phyloP scores from a whole-genome alignment of 1,139 yeast genomes.

The Candida albicans region DNA sequence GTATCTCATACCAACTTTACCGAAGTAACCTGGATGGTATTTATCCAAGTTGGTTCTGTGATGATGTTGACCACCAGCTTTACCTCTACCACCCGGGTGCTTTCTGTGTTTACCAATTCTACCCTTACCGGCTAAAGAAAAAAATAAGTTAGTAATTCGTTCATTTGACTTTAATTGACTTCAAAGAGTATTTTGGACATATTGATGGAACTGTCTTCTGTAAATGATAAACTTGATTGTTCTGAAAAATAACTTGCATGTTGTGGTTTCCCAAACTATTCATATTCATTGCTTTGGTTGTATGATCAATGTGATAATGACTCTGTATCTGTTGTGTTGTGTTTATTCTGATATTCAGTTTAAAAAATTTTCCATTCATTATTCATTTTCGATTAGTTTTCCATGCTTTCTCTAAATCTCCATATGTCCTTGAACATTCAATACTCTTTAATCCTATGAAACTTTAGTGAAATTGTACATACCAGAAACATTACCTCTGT shows the following conservation, averaged over 20 bases:
- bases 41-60: slow-evolving; percentile 99
- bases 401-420: no score
- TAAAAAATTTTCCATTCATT: no score
- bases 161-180: background rate
- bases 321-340: no score
- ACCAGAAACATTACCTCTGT: slow-evolving; percentile 99
- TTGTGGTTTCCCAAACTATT: no score
- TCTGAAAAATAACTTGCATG: no score
- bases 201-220: no score
- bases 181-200: background rate
- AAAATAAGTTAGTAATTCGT: slow-evolving; percentile 30
- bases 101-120: slow-evolving; percentile 99
- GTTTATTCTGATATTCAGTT: no score
- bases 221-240: no score
- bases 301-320: no score
- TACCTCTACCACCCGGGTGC: slow-evolving; percentile 99
- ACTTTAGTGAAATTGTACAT: slow-evolving; percentile 44
- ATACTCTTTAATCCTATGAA: slow-evolving; percentile 5
- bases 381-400: no score
- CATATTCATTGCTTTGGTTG: no score
- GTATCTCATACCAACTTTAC: slow-evolving; percentile 99
- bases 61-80: slow-evolving; percentile 99
- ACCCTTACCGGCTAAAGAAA: slow-evolving; percentile 94
- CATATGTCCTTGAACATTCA: background rate
- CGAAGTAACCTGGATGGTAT: slow-evolving; percentile 99